Conservation (phyloP, 331 rosid species). For the Malus hybrid region DNA sequence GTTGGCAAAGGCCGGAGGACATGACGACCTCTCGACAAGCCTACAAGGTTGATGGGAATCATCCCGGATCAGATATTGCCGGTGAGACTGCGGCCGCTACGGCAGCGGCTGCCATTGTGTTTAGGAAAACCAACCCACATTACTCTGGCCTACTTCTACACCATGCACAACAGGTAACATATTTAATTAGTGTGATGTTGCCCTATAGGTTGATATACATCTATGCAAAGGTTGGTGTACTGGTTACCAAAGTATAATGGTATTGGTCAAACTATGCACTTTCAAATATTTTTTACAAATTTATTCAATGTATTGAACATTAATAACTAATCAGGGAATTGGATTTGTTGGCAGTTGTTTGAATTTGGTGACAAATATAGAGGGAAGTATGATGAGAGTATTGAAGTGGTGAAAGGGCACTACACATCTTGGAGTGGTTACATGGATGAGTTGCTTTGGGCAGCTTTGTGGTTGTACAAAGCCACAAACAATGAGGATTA, state of each 20-base stretch:
- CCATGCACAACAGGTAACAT: slow-evolving; percentile 67
- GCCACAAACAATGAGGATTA: slow-evolving; percentile 52
- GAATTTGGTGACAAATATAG: slow-evolving; percentile 69
- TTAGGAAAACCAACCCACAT: slow-evolving; percentile 63
- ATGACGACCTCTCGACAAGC: slow-evolving; percentile 79
- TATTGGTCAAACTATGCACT: not conserved
- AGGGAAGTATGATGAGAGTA: slow-evolving; percentile 70
- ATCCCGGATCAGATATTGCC: slow-evolving; percentile 73
- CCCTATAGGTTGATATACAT: not conserved
- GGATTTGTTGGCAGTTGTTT: slow-evolving; percentile 44
- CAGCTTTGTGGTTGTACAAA: slow-evolving; percentile 69
- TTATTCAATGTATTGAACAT: not conserved
- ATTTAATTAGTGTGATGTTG: not conserved
- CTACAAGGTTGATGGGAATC: slow-evolving; percentile 43
- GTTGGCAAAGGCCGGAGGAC: slow-evolving; percentile 94
- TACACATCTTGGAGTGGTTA: slow-evolving; percentile 79
- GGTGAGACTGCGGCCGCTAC: slow-evolving; percentile 72
- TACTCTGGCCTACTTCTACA: slow-evolving; percentile 63
- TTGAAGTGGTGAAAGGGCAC: slow-evolving; percentile 51
- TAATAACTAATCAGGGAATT: not conserved
- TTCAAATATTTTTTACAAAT: not conserved
- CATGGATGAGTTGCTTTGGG: slow-evolving; percentile 88
- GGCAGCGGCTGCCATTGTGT: slow-evolving; percentile 70
- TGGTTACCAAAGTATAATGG: slow-evolving; percentile 1
- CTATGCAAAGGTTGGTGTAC: not conserved